phyloP scores from a whole-genome alignment of 2,329 filamentous ascomycete genomes.

The Alternaria hordeiaustralica region DNA sequence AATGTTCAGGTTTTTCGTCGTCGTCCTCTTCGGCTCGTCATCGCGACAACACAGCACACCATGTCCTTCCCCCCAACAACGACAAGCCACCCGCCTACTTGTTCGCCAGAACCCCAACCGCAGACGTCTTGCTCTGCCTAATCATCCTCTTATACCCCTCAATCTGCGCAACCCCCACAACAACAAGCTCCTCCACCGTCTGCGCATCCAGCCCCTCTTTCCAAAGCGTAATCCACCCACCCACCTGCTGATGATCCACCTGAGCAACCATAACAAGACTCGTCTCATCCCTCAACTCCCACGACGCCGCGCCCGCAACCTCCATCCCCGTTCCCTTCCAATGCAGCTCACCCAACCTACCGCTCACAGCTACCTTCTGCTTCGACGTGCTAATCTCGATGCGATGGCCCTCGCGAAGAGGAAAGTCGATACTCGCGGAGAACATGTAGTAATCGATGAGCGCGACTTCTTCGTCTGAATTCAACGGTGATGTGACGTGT shows the following conservation, averaged over 20 bases:
- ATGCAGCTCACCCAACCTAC: not conserved
- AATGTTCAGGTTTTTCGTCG: fast-evolving
- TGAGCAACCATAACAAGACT: not conserved
- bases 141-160: not conserved
- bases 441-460: not conserved
- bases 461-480: not conserved
- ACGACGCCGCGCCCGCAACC: not conserved
- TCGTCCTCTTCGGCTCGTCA: not conserved
- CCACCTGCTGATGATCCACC: not conserved
- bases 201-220: not conserved
- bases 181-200: not conserved
- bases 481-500: not conserved
- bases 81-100: not conserved
- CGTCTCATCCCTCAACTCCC: not conserved
- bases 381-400: not conserved
- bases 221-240: not conserved
- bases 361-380: not conserved
- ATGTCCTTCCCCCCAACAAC: too few relatives aligned
- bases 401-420: not conserved
- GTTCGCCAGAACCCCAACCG: not conserved
- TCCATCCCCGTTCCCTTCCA: not conserved
- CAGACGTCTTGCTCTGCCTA: not conserved
- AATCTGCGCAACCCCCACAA: not conserved
- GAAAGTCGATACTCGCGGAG: not conserved
- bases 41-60: fast-evolving